phyloP scores from a whole-genome alignment of 306 rosid genomes.

The Castanospermum australe region DNA sequence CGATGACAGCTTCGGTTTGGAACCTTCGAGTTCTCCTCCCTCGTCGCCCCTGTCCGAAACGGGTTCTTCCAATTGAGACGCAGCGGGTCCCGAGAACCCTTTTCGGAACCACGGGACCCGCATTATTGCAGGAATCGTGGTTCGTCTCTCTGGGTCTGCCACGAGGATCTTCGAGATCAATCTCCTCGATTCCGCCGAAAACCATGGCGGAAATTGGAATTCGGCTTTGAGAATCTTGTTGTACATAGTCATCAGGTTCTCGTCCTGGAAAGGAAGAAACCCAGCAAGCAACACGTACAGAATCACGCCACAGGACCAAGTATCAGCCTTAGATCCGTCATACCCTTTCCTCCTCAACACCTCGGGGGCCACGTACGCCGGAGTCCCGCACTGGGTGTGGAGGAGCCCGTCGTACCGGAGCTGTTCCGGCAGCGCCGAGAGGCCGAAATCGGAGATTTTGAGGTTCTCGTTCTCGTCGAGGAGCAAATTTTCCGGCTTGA shows the following conservation, averaged over 20 bases:
- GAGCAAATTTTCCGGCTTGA: slow-evolving; percentile 77
- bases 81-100: slow-evolving; percentile 27
- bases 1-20: slow-evolving; percentile 33
- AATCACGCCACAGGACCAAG: slow-evolving; percentile 83
- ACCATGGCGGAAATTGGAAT: slow-evolving; percentile 69
- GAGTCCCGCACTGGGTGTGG: slow-evolving; percentile 91
- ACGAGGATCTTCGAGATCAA: slow-evolving; percentile 58
- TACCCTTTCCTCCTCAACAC: slow-evolving; percentile 65
- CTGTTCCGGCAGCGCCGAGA: slow-evolving; percentile 76
- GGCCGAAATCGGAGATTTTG: slow-evolving; percentile 76
- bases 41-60: neutral
- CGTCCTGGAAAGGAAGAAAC: slow-evolving; percentile 72
- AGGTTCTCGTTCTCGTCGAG: slow-evolving; percentile 67
- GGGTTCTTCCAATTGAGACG: slow-evolving; percentile 22
- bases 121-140: slow-evolving; percentile 60
- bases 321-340: slow-evolving; percentile 68
- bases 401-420: slow-evolving; percentile 64
- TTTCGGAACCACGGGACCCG: slow-evolving; percentile 61
- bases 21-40: neutral
- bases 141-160: slow-evolving; percentile 54
- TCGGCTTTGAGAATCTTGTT: slow-evolving; percentile 62
- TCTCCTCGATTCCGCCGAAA: slow-evolving; percentile 57
- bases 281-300: slow-evolving; percentile 71
- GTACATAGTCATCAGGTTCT: slow-evolving; percentile 66
- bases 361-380: slow-evolving; percentile 84